Evolutionary conservation across 1,139 yeast genomes (phyloP).

Genomic region (Williopsis jadinii): DNA sequence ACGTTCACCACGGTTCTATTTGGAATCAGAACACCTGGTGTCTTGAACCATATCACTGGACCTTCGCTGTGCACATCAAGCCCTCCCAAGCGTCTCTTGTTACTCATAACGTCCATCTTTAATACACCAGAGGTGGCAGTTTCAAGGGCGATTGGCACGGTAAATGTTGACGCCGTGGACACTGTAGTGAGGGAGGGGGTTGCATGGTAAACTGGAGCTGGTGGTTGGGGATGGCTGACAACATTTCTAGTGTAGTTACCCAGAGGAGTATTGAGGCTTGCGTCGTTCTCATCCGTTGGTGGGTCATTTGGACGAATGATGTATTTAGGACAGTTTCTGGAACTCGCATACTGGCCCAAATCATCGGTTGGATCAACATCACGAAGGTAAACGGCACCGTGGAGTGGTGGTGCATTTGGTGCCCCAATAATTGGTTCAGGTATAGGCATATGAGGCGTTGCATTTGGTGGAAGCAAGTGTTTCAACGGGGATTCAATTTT

Average conservation of each 20-base stretch:
- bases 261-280: conserved; percentile 8
- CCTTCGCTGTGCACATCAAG: conserved; percentile 21
- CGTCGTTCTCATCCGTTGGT: conserved; percentile 9
- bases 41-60: conserved; percentile 71
- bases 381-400: conserved; percentile 83
- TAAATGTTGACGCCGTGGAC: conserved; percentile 21
- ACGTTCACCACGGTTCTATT: conserved; percentile 2
- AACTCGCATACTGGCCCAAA: conserved; percentile 61
- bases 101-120: conserved; percentile 24
- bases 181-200: conserved; percentile 20
- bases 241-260: conserved; percentile 16
- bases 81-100: conserved; percentile 22
- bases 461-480: conserved; percentile 65
- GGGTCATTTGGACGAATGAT: conserved; percentile 36
- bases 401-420: conserved; percentile 83
- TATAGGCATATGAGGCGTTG: conserved; percentile 63
- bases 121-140: conserved; percentile 18
- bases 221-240: conserved; percentile 14
- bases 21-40: conserved; percentile 59
- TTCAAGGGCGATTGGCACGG: conserved; percentile 15
- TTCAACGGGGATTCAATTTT: conserved; percentile 80
- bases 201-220: conserved; percentile 18
- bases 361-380: conserved; percentile 73
- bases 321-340: conserved; percentile 59
- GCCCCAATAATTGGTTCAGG: conserved; percentile 81